Evolutionary conservation across 179 eudicot genomes (phyloP).

Genomic region (Spinacia oleracea): DNA sequence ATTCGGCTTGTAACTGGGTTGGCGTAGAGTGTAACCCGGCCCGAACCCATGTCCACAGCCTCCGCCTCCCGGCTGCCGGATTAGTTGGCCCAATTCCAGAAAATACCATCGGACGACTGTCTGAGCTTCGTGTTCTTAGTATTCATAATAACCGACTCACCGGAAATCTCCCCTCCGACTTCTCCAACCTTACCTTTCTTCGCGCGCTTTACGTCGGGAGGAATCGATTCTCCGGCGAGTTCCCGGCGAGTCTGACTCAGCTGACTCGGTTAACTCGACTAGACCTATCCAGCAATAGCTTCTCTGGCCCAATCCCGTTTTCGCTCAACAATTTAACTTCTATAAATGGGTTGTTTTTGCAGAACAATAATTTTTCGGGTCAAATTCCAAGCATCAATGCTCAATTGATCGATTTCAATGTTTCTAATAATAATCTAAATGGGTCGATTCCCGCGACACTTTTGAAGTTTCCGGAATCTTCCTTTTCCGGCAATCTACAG

Average conservation of each 20-base stretch:
- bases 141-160: slow-evolving; percentile 60
- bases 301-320: slow-evolving; percentile 69
- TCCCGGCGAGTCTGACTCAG: slow-evolving; percentile 53
- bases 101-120: slow-evolving; percentile 50
- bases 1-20: slow-evolving; percentile 60
- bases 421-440: slow-evolving; percentile 63
- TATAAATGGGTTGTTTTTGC: slow-evolving; percentile 49
- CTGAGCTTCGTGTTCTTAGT: slow-evolving; percentile 61
- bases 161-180: slow-evolving; percentile 66
- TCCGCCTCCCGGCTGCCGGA: slow-evolving; percentile 76
- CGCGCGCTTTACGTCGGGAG: slow-evolving; percentile 66
- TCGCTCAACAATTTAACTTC: slow-evolving; percentile 58
- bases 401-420: slow-evolving; percentile 43
- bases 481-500: slow-evolving; percentile 63
- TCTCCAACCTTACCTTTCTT: slow-evolving; percentile 52
- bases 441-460: slow-evolving; percentile 73
- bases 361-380: slow-evolving; percentile 64
- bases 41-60: slow-evolving; percentile 33
- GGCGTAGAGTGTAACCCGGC: slow-evolving; percentile 64
- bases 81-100: slow-evolving; percentile 65
- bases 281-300: slow-evolving; percentile 62
- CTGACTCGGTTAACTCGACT: slow-evolving; percentile 54
- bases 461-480: slow-evolving; percentile 45
- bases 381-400: slow-evolving; percentile 54
- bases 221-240: slow-evolving; percentile 58